Evolutionary conservation across 331 rosid genomes (phyloP).

Genomic region (Erythrophleum ivorense): DNA sequence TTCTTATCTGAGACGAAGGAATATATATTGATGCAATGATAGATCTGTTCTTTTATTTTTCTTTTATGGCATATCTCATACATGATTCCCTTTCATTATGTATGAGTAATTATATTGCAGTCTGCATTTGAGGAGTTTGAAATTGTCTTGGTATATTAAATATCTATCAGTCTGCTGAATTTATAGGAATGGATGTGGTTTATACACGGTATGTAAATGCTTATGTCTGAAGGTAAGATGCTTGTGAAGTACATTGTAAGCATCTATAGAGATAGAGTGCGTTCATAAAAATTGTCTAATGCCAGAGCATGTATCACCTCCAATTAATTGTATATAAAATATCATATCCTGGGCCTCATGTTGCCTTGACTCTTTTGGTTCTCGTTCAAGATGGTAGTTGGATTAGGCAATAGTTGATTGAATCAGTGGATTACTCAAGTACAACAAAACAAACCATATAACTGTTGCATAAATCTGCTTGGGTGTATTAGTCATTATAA

Average conservation of each 20-base stretch:
- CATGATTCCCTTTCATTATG: constrained; percentile 29
- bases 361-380: constrained; percentile 22
- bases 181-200: not conserved
- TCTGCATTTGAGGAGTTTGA: not conserved
- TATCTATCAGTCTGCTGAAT: constrained; percentile 5
- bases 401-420: constrained; percentile 22
- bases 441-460: constrained; percentile 13
- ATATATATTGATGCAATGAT: constrained; percentile 25
- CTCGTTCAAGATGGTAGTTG: constrained; percentile 22
- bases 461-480: not conserved
- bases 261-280: constrained; percentile 13
- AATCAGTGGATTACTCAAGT: constrained; percentile 11
- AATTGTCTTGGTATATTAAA: constrained; percentile 5
- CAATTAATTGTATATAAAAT: not conserved
- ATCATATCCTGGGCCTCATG: constrained; percentile 19
- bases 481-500: constrained; percentile 4
- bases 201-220: constrained; percentile 2
- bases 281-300: constrained; percentile 5
- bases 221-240: constrained; percentile 16
- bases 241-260: constrained; percentile 12
- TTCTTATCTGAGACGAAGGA: constrained; percentile 37
- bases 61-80: not conserved
- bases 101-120: constrained; percentile 5
- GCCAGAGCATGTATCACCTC: not conserved
- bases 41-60: not conserved